Base-by-base conservation (phyloP, 345 rosid genomes). In the Heritiera fomes region DNA sequence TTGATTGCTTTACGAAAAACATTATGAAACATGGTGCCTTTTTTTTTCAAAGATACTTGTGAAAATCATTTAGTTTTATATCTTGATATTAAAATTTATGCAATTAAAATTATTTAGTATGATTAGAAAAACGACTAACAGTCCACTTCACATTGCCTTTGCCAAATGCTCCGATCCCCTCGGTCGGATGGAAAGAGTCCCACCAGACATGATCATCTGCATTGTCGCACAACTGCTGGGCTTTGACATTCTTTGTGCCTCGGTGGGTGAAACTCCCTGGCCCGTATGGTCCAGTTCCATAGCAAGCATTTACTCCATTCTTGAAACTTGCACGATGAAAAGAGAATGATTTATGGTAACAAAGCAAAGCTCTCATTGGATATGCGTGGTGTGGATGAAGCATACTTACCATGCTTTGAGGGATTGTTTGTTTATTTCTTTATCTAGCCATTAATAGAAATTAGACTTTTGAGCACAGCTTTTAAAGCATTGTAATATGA, bases 101-200 rank as follows among this genome's bases (percentile, higher is more conserved):
- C n/a, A 23, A 23, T 23, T 23, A 23, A 23, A 23, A 23, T 23
- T 23, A 23, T 23, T 23, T 23, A 23, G 28, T 23, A 23, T 23
- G 28, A 23, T 23, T 23, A 23, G 28, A 23, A 23, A 23, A 23
- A 23, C 28, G 28, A 23, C 28, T 23, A 23, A 23, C 28, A 23
- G 28, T 23, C 28, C 28, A 23, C 28, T 23, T 23, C 28, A 23
- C 28, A 23, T 23, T 23, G 28, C 28, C 28, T 23, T 23, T 23
- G 28, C 28, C 28, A 23, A 23, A 23, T 23, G 28, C 28, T 23
- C 28, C 0, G 60, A 87, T 68, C 58, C 79, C 74, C 50, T 90
- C 87, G 3, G 88, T 83, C 45, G 91, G 84, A 77, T 88, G 91
- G 81, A 79, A 82, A n/a, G 91, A 87, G 77, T 88, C 89, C 90